Percentiles rank a stretch among this genome's conserved stretches.
Conservation (phyloP, 306 rosid species). For the Delonix regia region DNA sequence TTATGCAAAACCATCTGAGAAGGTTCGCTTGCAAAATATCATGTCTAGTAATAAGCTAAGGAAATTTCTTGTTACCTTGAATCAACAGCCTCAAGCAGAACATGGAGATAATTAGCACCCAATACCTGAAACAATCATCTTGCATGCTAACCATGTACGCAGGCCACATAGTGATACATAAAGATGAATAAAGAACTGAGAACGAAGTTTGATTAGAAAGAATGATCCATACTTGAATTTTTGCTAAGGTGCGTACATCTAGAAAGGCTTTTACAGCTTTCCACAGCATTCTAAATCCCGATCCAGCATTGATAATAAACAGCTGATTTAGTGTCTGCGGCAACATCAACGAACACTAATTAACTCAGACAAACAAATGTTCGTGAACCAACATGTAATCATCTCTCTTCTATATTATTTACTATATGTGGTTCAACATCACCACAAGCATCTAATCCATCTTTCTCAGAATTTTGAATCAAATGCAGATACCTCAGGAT, state of each 20-base stretch:
- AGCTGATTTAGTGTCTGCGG: conserved; percentile 79
- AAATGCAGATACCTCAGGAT: conserved; percentile 73
- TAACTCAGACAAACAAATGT: conserved; percentile 10
- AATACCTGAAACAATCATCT: conserved; percentile 62
- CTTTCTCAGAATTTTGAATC: neutral
- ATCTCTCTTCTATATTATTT: neutral
- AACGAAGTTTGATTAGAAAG: neutral
- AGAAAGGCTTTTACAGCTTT: conserved; percentile 77
- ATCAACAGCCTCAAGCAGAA: conserved; percentile 59
- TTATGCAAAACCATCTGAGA: neutral
- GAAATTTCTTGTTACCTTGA: conserved; percentile 54
- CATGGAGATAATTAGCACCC: conserved; percentile 62
- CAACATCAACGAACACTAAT: neutral
- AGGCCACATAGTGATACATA: neutral
- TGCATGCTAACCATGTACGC: conserved; percentile 10
- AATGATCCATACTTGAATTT: conserved; percentile 64
- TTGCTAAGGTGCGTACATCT: conserved; percentile 71
- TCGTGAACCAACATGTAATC: neutral
- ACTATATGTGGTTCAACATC: neutral
- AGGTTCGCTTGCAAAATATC: conserved; percentile 1
- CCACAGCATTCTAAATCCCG: conserved; percentile 85
- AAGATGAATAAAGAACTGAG: neutral
- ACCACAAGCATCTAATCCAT: neutral
- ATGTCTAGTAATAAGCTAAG: neutral
- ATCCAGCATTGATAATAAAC: conserved; percentile 86